These are phyloP conservation scores for Arthrobotrys musiformis DNA, from an alignment of 2,329 filamentous ascomycete species.

Conservation along the genomic window DNA sequence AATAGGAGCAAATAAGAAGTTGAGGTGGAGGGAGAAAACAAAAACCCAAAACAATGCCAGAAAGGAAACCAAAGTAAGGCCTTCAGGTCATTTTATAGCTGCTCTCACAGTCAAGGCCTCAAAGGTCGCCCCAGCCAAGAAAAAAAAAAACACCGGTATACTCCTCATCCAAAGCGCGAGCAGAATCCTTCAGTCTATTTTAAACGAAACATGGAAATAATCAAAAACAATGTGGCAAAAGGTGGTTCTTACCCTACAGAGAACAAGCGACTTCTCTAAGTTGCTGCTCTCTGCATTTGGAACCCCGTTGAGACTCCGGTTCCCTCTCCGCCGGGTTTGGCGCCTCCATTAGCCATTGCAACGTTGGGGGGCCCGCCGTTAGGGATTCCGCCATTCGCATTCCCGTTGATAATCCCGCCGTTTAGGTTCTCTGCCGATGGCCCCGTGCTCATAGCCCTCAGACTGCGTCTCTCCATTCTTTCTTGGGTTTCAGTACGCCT, in stretches of 20 bases:
- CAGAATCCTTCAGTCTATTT: background rate
- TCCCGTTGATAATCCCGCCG: background rate
- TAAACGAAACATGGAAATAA: background rate
- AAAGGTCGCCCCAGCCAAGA: background rate
- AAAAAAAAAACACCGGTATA: slow-evolving; percentile 40
- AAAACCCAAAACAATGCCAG: background rate
- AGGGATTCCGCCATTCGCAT: background rate
- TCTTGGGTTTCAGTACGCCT: slow-evolving; percentile 41
- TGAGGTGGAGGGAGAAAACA: background rate
- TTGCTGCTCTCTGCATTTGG: slow-evolving; percentile 27
- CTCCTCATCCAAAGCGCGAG: slow-evolving; percentile 18
- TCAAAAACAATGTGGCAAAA: slow-evolving; percentile 1
- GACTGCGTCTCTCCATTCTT: slow-evolving; percentile 20
- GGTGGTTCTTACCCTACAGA: slow-evolving; percentile 31
- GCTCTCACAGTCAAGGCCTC: background rate
- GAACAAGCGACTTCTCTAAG: slow-evolving; percentile 37
- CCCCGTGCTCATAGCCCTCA: slow-evolving; percentile 33
- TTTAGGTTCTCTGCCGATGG: slow-evolving; percentile 17
- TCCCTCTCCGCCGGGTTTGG: background rate
- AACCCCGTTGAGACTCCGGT: slow-evolving; percentile 28
- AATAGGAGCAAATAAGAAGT: background rate
- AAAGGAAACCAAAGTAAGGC: slow-evolving; percentile 2
- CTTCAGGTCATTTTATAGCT: background rate
- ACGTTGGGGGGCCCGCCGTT: slow-evolving; percentile 5
- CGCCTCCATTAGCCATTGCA: background rate